Base-by-base conservation (phyloP, 2,329 filamentous ascomycete species). In the Periglandula ipomoeae region DNA sequence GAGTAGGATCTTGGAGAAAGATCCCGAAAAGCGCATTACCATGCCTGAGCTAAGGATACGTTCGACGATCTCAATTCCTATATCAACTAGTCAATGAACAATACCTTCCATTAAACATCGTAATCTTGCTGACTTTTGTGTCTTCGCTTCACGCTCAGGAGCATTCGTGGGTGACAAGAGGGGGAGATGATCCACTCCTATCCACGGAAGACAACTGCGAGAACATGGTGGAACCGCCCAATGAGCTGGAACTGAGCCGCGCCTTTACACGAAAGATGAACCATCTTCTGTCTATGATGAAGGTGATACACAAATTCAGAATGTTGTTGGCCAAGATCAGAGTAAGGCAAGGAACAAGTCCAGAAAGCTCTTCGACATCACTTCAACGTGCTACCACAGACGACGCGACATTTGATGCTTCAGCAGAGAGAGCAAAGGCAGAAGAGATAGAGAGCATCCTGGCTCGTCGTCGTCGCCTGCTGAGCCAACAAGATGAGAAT, bases 211-310 rank as follows among this genome's bases (percentile, higher is more conserved):
- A 96, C 61, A 98, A 98, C 58, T 94, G 87, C 39, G 79, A 84
- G 10, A 77, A 89, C 54, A 71, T 89, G 15, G 74, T 97, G 27
- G 87, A 89, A 52, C 79, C 83, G 5, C 91, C 91, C 1, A 97
- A 91, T 50, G 87, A 93, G 57, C 82, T 90, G 49, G 93, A 98
- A 67, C 79, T 96, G 61, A 89, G 89, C 58, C 82, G 85, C 54
- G 93, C 93, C 13, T 94, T 97, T 55, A 97, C 93, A 3, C 81
- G 80, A 22, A 94, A 89, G 60, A 89, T 97, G 78, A 84, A 84
- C 51, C 85, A 93, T 61, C 74, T 97, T 2, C 73, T 97, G 50
- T 87, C 83, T 46, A 87, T 97, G 55, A 86, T 97, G 74, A 93
- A 88, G 78, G 93, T 90, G 4, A 91, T 94, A 37, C 83, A 85